Evolutionary conservation across 441 rosid genomes (phyloP).

Genomic region (Gossypium schwendimanii): DNA sequence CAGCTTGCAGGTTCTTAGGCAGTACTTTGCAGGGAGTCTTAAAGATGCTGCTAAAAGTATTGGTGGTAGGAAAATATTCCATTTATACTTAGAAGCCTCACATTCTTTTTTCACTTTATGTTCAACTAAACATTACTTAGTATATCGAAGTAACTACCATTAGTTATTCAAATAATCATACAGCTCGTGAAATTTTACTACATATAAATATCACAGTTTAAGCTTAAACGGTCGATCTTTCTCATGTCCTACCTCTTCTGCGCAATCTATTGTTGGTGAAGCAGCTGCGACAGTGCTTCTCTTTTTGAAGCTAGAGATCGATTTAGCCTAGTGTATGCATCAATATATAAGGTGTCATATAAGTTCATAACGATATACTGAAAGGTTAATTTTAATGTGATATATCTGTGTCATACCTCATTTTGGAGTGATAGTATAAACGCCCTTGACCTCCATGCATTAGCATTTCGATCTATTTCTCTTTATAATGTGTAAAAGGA

Average conservation of each 20-base stretch:
- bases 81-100: not conserved
- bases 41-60: slow-evolving; percentile 86
- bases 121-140: not conserved
- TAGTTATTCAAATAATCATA: not conserved
- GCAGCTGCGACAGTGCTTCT: not conserved
- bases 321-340: not conserved
- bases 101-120: not conserved
- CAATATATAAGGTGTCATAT: not conserved
- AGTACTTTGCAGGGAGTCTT: slow-evolving; percentile 79
- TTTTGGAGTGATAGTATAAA: not conserved
- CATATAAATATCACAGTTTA: not conserved
- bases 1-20: slow-evolving; percentile 67
- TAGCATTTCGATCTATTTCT: not conserved
- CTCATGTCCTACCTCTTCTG: not conserved
- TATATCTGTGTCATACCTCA: not conserved
- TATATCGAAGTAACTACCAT: not conserved
- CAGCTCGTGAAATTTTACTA: not conserved
- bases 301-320: slow-evolving; percentile 4
- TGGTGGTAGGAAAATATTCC: slow-evolving; percentile 52
- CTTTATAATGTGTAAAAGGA: not conserved
- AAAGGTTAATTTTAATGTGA: not conserved
- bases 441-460: not conserved
- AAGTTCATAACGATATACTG: not conserved
- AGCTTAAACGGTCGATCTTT: not conserved
- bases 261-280: not conserved